Evolutionary conservation across 108 stramenopile genomes (phyloP), one percentile per base, ranked within the genome.

Genomic region (Skeletonema tropicum): DNA sequence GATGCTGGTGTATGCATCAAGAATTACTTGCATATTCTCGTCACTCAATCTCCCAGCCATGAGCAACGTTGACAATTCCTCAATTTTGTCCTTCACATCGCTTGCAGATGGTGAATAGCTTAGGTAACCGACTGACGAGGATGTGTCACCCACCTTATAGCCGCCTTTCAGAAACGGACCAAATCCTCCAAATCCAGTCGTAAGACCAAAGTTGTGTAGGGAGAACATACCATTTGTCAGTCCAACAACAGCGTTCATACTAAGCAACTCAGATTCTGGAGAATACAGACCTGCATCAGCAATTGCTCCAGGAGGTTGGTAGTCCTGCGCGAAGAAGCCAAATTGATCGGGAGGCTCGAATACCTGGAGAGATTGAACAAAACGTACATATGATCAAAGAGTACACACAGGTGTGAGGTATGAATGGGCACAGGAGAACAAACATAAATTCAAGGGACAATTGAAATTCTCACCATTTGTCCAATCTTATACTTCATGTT

Each of bases 41-140:
- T 31, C 63, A 61, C 78, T 83, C 42, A 92, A 73, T 15, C 91
- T 66, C 19, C 91, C 91, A 9, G 74, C 77, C 10, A 87, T 88
- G 45, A 92, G 60, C 14, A 92, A 52, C 3, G 74, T 73, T 21
- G 87, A 66, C 26, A 93, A 82, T 19, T 90, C 90, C 36, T 88
- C 80, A 14, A 90, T 73, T 67, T 74, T 80, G 21, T 46, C 23
- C 0, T 68, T 46, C 14, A 74, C 39, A 41, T 73, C 68, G 6
- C 19, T 57, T 2, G 17, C 55, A 48, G 55, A 64, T 6, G 52
- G 45, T 38, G 46, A 23, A 33, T 73, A 74, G 38, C 68, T 64
- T 5, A 80, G 61, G 12, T 57, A 57, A 14, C 79, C 79, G 41
- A 80, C 66, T 48, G 79, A 73, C 19, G 79, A 68, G 9, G 78